Conservation (phyloP, 805 yeast species). For the Yamadazyma paraphyllophila region DNA sequence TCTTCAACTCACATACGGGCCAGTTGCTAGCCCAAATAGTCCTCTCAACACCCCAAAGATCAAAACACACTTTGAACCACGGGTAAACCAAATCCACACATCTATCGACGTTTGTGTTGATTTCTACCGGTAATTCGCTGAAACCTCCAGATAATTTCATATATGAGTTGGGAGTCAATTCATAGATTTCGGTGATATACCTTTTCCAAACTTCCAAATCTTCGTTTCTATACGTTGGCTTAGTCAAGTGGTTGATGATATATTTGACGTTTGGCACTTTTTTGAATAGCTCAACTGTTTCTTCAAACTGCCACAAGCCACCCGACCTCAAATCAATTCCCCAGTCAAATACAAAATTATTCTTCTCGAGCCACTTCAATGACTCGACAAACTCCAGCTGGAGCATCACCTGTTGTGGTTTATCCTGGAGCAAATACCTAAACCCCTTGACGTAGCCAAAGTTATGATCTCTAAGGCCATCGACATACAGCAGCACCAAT, state of each 20-base stretch:
- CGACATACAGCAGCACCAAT: slow-evolving; percentile 16
- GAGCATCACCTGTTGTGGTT: slow-evolving; percentile 35
- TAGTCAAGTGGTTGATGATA: slow-evolving; percentile 43
- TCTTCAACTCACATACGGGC: slow-evolving; percentile 38
- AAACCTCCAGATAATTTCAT: slow-evolving; percentile 44
- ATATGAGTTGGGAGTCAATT: slow-evolving; percentile 20
- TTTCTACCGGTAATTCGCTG: slow-evolving; percentile 30
- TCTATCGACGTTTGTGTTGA: slow-evolving; percentile 12
- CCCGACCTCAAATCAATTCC: slow-evolving; percentile 39
- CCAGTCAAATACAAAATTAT: slow-evolving; percentile 36
- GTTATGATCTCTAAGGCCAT: slow-evolving; percentile 12
- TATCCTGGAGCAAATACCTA: slow-evolving; percentile 44
- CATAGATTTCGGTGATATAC: slow-evolving; percentile 19
- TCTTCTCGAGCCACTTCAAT: slow-evolving; percentile 30
- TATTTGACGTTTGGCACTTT: slow-evolving; percentile 26
- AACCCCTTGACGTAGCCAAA: slow-evolving; percentile 34
- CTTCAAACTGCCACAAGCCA: slow-evolving; percentile 42
- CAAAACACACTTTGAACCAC: slow-evolving; percentile 28
- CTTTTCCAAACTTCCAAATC: slow-evolving; percentile 17
- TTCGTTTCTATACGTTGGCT: slow-evolving; percentile 30
- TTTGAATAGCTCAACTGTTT: slow-evolving; percentile 26
- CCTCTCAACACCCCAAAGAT: slow-evolving; percentile 28
- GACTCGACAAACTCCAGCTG: slow-evolving; percentile 25
- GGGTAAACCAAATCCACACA: slow-evolving; percentile 24
- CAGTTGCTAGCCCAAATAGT: slow-evolving; percentile 46